Evolutionary conservation across 2,329 filamentous ascomycete species (phyloP).

Genomic region (Talaromyces piceae): DNA sequence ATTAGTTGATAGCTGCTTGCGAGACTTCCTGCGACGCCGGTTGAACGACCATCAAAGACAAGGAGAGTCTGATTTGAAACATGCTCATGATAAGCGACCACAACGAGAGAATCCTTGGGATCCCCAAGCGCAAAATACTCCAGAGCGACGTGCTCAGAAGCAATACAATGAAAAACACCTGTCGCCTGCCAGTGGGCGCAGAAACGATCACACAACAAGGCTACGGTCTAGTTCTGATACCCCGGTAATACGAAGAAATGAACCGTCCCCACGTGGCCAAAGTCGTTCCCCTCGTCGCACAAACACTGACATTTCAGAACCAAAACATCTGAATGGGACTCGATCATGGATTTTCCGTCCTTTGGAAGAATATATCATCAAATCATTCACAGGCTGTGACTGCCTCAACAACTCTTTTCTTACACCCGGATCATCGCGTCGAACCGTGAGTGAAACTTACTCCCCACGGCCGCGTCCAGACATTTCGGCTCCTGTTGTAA

Average conservation of each 20-base stretch:
- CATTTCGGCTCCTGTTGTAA: constrained; percentile 25
- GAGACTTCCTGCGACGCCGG: constrained; percentile 41
- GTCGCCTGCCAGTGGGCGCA: constrained; percentile 8
- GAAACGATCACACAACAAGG: constrained; percentile 16
- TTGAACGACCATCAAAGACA: constrained; percentile 20
- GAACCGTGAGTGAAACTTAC: constrained; percentile 40
- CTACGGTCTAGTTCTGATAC: constrained; percentile 24
- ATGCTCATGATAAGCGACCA: background rate
- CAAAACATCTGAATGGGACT: constrained; percentile 32
- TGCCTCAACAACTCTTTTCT: constrained; percentile 72
- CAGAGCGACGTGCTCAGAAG: background rate
- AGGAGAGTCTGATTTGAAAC: background rate
- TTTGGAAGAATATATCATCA: constrained; percentile 69
- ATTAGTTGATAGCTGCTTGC: constrained; percentile 51
- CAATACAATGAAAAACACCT: constrained; percentile 1
- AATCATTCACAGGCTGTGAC: constrained; percentile 60
- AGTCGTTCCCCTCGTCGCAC: constrained; percentile 15
- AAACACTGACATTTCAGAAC: constrained; percentile 7
- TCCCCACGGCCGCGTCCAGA: constrained; percentile 25
- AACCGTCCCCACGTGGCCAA: constrained; percentile 15
- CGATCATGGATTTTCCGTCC: constrained; percentile 58
- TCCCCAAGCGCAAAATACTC: background rate
- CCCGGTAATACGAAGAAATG: constrained; percentile 17
- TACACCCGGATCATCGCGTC: constrained; percentile 39
- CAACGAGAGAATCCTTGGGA: background rate